phyloP scores from a whole-genome alignment of 352 stramenopile species.

The Phytophthora pinifolia region DNA sequence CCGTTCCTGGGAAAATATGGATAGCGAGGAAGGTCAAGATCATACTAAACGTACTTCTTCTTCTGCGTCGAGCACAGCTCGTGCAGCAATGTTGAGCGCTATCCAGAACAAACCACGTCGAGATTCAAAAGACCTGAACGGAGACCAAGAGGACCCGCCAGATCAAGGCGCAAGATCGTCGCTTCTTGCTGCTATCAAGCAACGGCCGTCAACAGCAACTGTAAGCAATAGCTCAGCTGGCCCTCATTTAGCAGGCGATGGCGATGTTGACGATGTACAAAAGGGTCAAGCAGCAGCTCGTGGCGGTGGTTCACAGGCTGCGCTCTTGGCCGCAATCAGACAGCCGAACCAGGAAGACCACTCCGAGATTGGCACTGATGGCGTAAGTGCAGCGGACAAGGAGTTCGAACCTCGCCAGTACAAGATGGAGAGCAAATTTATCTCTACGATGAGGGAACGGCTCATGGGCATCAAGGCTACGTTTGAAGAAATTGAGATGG shows the following conservation, averaged over 20 bases:
- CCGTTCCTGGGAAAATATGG: not conserved
- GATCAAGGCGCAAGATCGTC: conserved; percentile 11
- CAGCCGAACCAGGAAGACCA: conserved; percentile 12
- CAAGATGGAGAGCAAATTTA: conserved; percentile 59
- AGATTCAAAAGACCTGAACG: not conserved
- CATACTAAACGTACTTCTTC: not conserved
- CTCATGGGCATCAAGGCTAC: conserved; percentile 51
- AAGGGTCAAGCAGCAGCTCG: not conserved
- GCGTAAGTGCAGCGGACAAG: conserved; percentile 2
- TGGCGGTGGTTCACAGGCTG: conserved; percentile 15
- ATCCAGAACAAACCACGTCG: conserved; percentile 1
- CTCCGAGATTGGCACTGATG: not conserved
- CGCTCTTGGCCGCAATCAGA: conserved; percentile 37
- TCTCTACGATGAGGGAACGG: conserved; percentile 46
- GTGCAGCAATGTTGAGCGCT: not conserved
- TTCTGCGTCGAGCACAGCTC: not conserved
- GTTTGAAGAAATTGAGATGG: conserved; percentile 66
- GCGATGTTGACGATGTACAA: not conserved
- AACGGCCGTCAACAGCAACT: conserved; percentile 4
- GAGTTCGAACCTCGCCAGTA: conserved; percentile 52
- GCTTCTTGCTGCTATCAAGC: conserved; percentile 18
- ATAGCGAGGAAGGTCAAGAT: not conserved
- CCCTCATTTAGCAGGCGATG: conserved; percentile 7
- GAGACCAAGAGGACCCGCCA: not conserved
- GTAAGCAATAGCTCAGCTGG: not conserved